Evolutionary conservation across 164 flowering plant species (phyloP).

Genomic region (Liquidambar formosana): DNA sequence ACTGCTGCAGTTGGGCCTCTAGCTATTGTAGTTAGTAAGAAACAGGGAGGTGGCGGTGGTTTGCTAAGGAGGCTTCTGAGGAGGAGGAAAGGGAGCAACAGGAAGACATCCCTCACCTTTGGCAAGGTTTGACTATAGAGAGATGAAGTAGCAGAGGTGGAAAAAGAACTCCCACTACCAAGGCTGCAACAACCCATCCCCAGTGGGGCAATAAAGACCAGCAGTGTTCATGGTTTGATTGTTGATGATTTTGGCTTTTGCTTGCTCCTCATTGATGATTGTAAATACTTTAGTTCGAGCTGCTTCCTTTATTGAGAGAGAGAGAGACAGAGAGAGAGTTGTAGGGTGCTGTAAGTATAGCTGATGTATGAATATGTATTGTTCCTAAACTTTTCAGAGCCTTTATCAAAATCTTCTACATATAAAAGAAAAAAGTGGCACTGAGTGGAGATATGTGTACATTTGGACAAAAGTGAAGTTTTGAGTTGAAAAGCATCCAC

Average conservation of each 20-base stretch:
- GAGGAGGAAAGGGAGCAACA: slow-evolving; percentile 54
- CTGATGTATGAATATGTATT: too few relatives aligned
- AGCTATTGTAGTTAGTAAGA: slow-evolving; percentile 61
- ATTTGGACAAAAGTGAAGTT: too few relatives aligned
- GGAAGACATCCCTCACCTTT: slow-evolving; percentile 34
- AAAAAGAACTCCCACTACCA: too few relatives aligned
- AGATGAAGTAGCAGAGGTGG: too few relatives aligned
- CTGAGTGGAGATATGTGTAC: too few relatives aligned
- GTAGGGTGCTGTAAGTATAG: too few relatives aligned
- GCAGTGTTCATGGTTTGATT: neutral
- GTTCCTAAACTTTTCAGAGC: too few relatives aligned
- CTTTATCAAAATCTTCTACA: too few relatives aligned
- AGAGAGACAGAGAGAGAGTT: too few relatives aligned
- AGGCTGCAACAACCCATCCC: neutral
- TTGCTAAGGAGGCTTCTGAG: slow-evolving; percentile 67
- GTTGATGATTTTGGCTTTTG: neutral
- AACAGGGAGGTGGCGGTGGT: slow-evolving; percentile 45
- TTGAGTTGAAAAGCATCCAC: too few relatives aligned
- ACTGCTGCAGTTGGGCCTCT: slow-evolving; percentile 31
- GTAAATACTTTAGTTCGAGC: neutral
- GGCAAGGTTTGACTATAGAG: neutral
- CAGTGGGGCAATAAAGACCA: neutral
- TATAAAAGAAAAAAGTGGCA: too few relatives aligned
- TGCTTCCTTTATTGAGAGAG: too few relatives aligned
- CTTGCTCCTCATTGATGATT: neutral